A percentile compares a stretch with the other conserved stretches of the same genome.
Evolutionary conservation across 108 stramenopile species (phyloP).

Genomic region (Pseudonitzschia delicatissima): DNA sequence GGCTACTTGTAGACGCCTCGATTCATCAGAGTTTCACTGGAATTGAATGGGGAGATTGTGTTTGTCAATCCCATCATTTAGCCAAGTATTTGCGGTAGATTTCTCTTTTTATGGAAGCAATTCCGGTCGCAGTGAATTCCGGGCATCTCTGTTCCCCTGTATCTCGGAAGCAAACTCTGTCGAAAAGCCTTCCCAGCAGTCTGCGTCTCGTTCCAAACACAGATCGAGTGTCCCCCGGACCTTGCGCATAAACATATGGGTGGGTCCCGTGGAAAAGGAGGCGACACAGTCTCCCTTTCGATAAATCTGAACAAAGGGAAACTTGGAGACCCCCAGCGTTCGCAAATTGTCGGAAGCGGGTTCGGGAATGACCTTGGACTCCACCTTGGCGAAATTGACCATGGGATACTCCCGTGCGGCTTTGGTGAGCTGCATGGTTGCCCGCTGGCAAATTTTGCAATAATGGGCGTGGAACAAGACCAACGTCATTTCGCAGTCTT

Average conservation of each 20-base stretch:
- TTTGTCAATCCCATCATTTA: background rate
- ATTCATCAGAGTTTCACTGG: background rate
- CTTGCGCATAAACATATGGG: constrained; percentile 21
- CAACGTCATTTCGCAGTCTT: constrained; percentile 11
- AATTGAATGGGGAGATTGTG: background rate
- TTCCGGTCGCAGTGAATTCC: no score
- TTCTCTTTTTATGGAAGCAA: no score
- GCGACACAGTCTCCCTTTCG: constrained; percentile 33
- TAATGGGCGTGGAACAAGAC: constrained; percentile 27
- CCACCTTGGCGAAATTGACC: constrained; percentile 14
- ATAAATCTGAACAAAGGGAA: constrained; percentile 41
- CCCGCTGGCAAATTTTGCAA: constrained; percentile 38
- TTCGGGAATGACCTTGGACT: constrained; percentile 10
- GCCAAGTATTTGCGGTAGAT: background rate
- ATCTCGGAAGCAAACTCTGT: constrained; percentile 20
- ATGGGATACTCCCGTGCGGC: constrained; percentile 15
- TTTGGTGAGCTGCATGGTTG: constrained; percentile 18
- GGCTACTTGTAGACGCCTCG: background rate
- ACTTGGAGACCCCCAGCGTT: constrained; percentile 30
- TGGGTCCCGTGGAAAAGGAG: constrained; percentile 28
- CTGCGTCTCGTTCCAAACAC: constrained; percentile 14
- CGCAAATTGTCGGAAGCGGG: constrained; percentile 12
- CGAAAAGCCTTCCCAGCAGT: constrained; percentile 27
- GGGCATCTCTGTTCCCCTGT: constrained; percentile 5
- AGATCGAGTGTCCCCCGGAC: constrained; percentile 26